Evolutionary conservation across 106 monocot genomes (phyloP), one percentile per base, ranked within the genome.

Genomic region (Iris macrosiphon): DNA sequence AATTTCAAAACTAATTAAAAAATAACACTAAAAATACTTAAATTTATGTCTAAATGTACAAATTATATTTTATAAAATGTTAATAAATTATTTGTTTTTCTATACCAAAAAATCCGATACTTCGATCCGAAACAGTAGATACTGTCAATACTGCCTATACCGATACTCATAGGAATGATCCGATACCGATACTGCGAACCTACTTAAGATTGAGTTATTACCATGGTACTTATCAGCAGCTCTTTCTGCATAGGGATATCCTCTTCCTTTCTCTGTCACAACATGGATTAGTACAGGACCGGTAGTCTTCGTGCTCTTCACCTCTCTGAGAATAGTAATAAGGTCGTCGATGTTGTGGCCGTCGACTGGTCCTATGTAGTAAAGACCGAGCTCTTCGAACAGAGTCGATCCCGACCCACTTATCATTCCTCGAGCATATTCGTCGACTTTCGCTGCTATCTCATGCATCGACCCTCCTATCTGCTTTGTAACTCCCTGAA

Each of bases 321-420:
- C 93, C 48, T 93, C 93, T 8, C 69, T 80, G n/a, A 93, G 88
- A 55, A 93, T 93, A 50, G 80, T 64, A 9, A 93, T 56, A 18
- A 93, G 83, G 60, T 93, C 93, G 62, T 93, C 88, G 14, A 93
- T 69, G 69, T 84, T 88, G 65, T 93, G 93, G 15, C 88, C 88
- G 50, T 93, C 93, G 12, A 93, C 93, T 7, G 93, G 93, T 33
- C 93, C 93, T n/a, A 93, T 93, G 60, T 93, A 93, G 66, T 93
- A 93, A 37, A 93, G 80, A 0, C 93, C 93, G 14, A 93, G 88
- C 75, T 93, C 93, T 55, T 93, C 93, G 40, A 93, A 93, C 41
- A 93, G 38, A 26, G 93, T 77, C 4, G 93, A 93, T 14, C 77
- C 73, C 12, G 77, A 77, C 23, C 93, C 93, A 54, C 93, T 93